A percentile compares a stretch with the other conserved stretches of the same genome.
Evolutionary conservation across 2,329 filamentous ascomycete species (phyloP).

Genomic region (Ascochyta clinopodiicola): DNA sequence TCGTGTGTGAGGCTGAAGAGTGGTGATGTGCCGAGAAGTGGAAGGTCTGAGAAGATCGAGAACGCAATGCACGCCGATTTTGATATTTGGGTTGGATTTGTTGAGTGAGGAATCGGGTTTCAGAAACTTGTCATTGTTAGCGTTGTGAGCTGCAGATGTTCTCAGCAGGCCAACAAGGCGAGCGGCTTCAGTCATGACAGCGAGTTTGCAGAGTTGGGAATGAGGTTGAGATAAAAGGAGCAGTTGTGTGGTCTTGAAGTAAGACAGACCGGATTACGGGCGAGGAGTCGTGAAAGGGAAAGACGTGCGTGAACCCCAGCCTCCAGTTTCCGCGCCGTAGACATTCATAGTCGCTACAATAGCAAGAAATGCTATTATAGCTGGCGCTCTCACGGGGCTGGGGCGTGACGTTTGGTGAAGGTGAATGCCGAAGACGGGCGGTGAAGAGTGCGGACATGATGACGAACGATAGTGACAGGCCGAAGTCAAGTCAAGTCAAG

Average conservation of each 20-base stretch:
- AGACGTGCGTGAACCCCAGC: background rate
- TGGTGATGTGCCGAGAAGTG: background rate
- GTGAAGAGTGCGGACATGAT: background rate
- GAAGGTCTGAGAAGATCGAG: conserved; percentile 3
- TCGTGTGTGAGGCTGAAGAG: background rate
- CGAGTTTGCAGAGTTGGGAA: background rate
- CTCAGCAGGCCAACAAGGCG: conserved; percentile 33
- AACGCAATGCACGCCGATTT: background rate
- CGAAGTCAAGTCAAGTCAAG: background rate
- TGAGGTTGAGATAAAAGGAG: background rate
- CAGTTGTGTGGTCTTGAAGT: background rate
- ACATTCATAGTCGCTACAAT: background rate
- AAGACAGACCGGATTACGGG: background rate
- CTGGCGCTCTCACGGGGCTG: background rate
- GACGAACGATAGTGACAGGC: background rate
- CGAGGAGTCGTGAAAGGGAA: background rate
- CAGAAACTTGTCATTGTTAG: conserved; percentile 29
- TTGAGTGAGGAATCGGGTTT: background rate
- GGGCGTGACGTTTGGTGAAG: conserved; percentile 18
- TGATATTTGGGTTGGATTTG: background rate
- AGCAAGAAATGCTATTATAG: background rate
- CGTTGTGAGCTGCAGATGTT: conserved; percentile 29
- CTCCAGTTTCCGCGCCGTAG: background rate
- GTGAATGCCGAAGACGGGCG: conserved; percentile 18
- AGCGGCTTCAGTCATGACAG: conserved; percentile 31